phyloP scores from a whole-genome alignment of 495 filamentous ascomycete genomes.

The Talaromyces trachyspermus region DNA sequence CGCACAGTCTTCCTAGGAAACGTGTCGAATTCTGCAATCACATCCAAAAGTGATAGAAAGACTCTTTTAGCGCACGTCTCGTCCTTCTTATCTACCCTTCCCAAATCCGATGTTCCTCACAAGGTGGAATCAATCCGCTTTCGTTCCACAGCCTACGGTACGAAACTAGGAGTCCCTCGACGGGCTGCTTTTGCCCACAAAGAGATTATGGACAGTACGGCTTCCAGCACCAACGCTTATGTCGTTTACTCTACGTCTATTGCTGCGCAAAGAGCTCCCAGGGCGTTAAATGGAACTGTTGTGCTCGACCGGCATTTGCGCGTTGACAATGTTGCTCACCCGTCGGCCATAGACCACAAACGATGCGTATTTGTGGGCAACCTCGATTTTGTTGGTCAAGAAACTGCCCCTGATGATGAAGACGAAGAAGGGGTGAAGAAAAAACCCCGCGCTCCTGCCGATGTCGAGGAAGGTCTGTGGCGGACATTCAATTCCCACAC shows the following conservation, averaged over 20 bases:
- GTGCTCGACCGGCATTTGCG: conserved; percentile 84
- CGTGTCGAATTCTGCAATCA: conserved; percentile 73
- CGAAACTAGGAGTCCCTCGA: conserved; percentile 66
- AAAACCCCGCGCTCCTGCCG: conserved; percentile 62
- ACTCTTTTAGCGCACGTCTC: conserved; percentile 59
- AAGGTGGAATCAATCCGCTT: conserved; percentile 87
- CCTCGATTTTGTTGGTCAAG: conserved; percentile 87
- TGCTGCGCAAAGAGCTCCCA: conserved; percentile 68
- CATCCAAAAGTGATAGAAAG: conserved; percentile 72
- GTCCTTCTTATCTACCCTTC: conserved; percentile 45
- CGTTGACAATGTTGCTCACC: conserved; percentile 86
- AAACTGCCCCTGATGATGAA: conserved; percentile 51
- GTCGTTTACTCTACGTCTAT: conserved; percentile 69
- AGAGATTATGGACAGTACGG: conserved; percentile 76
- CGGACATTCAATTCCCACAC: conserved; percentile 58
- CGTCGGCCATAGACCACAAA: conserved; percentile 68
- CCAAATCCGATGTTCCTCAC: conserved; percentile 42
- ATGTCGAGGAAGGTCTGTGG: conserved; percentile 95
- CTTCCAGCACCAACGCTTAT: conserved; percentile 92
- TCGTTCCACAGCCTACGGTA: conserved; percentile 77
- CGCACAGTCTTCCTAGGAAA: conserved; percentile 94
- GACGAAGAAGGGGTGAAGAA: conserved; percentile 41
- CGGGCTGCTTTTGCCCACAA: conserved; percentile 81
- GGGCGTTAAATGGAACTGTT: conserved; percentile 71
- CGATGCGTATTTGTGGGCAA: conserved; percentile 97